These are phyloP conservation scores for Cryptosporidium felis DNA, from an alignment of 169 alveolate species.

Conservation along the genomic window DNA sequence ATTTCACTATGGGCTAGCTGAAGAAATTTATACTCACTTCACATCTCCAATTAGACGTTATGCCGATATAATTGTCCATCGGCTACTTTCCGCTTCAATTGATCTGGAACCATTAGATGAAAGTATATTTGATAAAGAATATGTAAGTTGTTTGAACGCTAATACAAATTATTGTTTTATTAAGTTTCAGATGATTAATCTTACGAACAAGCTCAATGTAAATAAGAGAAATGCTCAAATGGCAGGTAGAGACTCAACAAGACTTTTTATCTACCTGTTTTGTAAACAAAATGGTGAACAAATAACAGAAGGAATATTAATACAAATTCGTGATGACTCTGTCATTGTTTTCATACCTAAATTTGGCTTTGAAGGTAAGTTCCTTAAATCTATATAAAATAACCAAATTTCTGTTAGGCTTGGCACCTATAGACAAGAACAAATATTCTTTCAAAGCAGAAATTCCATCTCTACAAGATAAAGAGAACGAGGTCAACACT, in stretches of 20 bases:
- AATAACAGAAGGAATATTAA: constrained; percentile 56
- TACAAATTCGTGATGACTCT: constrained; percentile 73
- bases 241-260: constrained; percentile 92
- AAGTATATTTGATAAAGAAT: constrained; percentile 82
- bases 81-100: constrained; percentile 91
- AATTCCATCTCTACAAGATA: constrained; percentile 13
- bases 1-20: constrained; percentile 96
- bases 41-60: constrained; percentile 99
- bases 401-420: constrained; percentile 71
- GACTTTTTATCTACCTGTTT: constrained; percentile 88
- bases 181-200: constrained; percentile 84
- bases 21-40: constrained; percentile 95
- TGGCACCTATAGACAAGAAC: constrained; percentile 71
- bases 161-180: background rate
- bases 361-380: constrained; percentile 78
- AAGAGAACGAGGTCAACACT: constrained; percentile 51
- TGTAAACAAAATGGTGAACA: constrained; percentile 80
- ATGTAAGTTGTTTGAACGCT: constrained; percentile 25
- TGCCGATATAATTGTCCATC: constrained; percentile 96
- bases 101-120: constrained; percentile 84
- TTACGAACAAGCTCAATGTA: constrained; percentile 89
- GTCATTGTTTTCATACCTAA: constrained; percentile 77
- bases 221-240: constrained; percentile 91
- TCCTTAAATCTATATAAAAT: constrained; percentile 59
- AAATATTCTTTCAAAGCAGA: constrained; percentile 67